phyloP scores from a whole-genome alignment of 2,329 filamentous ascomycete species.

The Microsporum canis region DNA sequence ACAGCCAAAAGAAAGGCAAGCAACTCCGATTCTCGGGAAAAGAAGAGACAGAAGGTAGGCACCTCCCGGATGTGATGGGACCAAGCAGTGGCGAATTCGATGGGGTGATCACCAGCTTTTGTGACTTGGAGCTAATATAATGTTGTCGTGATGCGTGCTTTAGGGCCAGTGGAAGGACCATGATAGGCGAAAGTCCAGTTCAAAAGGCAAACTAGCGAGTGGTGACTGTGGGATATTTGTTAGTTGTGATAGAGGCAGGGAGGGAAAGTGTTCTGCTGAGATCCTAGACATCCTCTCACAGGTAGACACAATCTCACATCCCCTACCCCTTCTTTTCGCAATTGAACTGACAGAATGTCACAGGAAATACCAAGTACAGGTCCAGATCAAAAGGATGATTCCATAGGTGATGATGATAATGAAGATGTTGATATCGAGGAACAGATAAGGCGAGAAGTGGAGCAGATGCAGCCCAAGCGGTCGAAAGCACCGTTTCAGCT shows the following conservation, averaged over 20 bases:
- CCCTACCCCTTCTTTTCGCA: not conserved
- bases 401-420: slow-evolving; percentile 17
- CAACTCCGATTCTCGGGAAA: not conserved
- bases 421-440: slow-evolving; percentile 48
- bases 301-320: slow-evolving; percentile 22
- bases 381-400: slow-evolving; percentile 11
- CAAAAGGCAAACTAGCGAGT: slow-evolving; percentile 24
- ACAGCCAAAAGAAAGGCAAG: not conserved
- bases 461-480: slow-evolving; percentile 40
- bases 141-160: slow-evolving; percentile 11
- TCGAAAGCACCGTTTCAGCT: slow-evolving; percentile 40
- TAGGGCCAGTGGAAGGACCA: slow-evolving; percentile 22
- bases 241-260: slow-evolving; percentile 51
- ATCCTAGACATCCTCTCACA: slow-evolving; percentile 47
- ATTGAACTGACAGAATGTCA: slow-evolving; percentile 3
- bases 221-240: slow-evolving; percentile 54
- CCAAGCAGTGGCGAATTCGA: not conserved
- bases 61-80: not conserved
- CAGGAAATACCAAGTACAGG: slow-evolving; percentile 8
- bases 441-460: slow-evolving; percentile 48
- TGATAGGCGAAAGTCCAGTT: not conserved
- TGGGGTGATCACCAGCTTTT: not conserved
- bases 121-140: slow-evolving; percentile 6
- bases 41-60: slow-evolving; percentile 6
- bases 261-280: slow-evolving; percentile 49